Evolutionary conservation across 2,329 filamentous ascomycete species (phyloP).

Genomic region (Exophiala dermatitidis): DNA sequence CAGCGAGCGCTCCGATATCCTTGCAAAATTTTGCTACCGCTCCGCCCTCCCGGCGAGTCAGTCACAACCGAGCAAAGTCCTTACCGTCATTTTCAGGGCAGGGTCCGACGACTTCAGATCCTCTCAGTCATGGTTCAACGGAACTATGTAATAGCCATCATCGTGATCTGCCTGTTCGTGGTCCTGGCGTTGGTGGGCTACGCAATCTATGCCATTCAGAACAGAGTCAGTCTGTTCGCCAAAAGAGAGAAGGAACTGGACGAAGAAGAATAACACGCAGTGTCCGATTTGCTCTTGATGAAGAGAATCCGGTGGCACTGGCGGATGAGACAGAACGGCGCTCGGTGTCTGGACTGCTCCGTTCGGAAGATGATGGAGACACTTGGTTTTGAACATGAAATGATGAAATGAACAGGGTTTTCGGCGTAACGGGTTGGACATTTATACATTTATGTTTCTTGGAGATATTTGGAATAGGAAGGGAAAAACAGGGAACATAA

Average conservation of each 20-base stretch:
- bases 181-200: constrained; percentile 39
- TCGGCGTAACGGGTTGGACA: not conserved
- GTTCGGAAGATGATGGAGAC: constrained; percentile 16
- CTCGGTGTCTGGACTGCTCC: constrained; percentile 13
- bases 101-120: not conserved
- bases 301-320: constrained; percentile 1
- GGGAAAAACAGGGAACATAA: not conserved
- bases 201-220: constrained; percentile 33
- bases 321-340: constrained; percentile 3
- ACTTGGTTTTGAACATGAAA: constrained; percentile 21
- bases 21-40: not conserved
- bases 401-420: constrained; percentile 2
- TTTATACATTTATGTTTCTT: not conserved
- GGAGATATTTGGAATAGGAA: not conserved
- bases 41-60: not conserved
- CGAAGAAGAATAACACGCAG: constrained; percentile 26
- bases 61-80: constrained; percentile 7
- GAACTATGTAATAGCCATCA: constrained; percentile 45
- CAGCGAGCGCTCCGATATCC: constrained; percentile 8
- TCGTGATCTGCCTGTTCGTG: constrained; percentile 44
- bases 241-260: constrained; percentile 27
- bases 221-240: constrained; percentile 29
- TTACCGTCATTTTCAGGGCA: not conserved
- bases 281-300: constrained; percentile 18
- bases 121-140: constrained; percentile 35